These are phyloP conservation scores for Racocetra persica DNA, from an alignment of 371 early-diverging fungal species.

Conservation along the genomic window DNA sequence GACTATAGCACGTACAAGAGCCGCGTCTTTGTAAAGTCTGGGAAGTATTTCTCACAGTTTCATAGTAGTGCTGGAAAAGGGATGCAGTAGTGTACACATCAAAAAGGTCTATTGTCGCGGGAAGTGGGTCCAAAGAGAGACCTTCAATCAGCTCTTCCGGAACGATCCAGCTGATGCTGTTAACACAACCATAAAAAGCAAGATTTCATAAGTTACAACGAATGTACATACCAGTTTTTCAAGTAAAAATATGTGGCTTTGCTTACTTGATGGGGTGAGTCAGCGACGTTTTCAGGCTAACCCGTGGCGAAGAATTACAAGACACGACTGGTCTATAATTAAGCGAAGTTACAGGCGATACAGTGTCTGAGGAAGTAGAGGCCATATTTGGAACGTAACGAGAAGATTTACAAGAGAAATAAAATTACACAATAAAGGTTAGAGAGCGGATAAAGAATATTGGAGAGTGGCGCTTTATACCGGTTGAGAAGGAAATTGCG, in stretches of 20 bases:
- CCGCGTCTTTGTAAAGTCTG: neutral
- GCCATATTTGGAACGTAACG: neutral
- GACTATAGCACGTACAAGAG: too few relatives aligned
- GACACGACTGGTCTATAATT: slow-evolving; percentile 7
- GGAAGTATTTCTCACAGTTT: neutral
- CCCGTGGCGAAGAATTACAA: slow-evolving; percentile 1
- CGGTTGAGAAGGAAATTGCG: too few relatives aligned
- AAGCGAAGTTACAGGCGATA: slow-evolving; percentile 14
- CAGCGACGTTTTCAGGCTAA: slow-evolving; percentile 29
- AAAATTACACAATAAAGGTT: neutral
- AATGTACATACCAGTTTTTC: neutral
- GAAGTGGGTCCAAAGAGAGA: slow-evolving; percentile 3
- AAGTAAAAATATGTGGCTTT: neutral
- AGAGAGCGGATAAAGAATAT: too few relatives aligned
- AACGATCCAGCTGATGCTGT: slow-evolving; percentile 34
- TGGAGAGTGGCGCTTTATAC: too few relatives aligned
- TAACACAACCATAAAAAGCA: neutral
- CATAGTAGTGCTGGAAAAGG: slow-evolving; percentile 21
- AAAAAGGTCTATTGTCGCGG: slow-evolving; percentile 20
- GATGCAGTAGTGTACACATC: slow-evolving; percentile 33
- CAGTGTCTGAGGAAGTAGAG: slow-evolving; percentile 21
- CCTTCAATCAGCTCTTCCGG: slow-evolving; percentile 25
- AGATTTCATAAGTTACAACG: neutral
- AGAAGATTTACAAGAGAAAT: neutral
- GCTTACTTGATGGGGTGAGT: slow-evolving; percentile 40